phyloP scores from a whole-genome alignment of 2,329 filamentous ascomycete species.

The Hypoxylon sp. region DNA sequence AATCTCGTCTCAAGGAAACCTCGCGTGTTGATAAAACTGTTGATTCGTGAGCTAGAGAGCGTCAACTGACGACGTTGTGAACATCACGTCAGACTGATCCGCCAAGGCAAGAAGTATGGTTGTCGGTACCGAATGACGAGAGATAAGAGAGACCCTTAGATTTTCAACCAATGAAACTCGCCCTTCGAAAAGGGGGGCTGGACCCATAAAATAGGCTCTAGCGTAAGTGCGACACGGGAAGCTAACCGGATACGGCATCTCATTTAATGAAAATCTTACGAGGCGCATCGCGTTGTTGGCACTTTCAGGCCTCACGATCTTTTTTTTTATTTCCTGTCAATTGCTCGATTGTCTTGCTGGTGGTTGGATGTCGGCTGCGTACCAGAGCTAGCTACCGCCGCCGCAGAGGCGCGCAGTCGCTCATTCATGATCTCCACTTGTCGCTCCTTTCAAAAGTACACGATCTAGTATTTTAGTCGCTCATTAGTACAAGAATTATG shows the following conservation, averaged over 20 bases:
- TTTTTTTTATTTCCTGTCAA: constrained; percentile 16
- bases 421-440: constrained; percentile 21
- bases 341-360: constrained; percentile 8
- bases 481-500: constrained; percentile 38
- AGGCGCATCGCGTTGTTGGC: constrained; percentile 24
- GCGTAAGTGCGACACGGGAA: constrained; percentile 18
- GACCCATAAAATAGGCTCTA: constrained; percentile 21
- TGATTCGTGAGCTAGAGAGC: neutral
- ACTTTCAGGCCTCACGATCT: constrained; percentile 18
- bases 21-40: neutral
- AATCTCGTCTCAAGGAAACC: too few species aligned
- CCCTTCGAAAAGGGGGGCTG: constrained; percentile 13
- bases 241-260: constrained; percentile 40
- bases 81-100: neutral
- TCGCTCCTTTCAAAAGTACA: constrained; percentile 25
- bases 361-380: constrained; percentile 34
- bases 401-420: constrained; percentile 34
- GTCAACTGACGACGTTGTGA: neutral
- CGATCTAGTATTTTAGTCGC: constrained; percentile 26
- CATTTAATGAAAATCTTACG: constrained; percentile 42
- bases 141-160: constrained; percentile 20
- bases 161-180: constrained; percentile 17
- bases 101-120: neutral
- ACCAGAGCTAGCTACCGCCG: constrained; percentile 30
- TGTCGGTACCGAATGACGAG: constrained; percentile 11